Percentiles rank a stretch among this genome's conserved stretches.
These are phyloP conservation scores for Blastomyces gilchristii DNA, from an alignment of 2,329 filamentous ascomycete genomes.

Conservation along the genomic window DNA sequence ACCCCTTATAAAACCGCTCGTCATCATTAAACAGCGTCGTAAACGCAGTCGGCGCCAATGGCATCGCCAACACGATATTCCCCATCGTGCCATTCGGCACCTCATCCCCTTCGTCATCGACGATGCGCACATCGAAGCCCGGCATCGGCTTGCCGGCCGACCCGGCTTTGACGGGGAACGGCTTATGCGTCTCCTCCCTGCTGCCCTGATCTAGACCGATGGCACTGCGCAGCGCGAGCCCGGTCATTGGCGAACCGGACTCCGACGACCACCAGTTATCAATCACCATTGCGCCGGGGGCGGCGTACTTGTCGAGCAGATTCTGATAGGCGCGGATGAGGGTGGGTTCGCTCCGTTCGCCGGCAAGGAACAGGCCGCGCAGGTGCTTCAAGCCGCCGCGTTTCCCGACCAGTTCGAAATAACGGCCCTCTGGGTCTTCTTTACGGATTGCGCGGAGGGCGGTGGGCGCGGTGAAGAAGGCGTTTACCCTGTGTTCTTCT, in stretches of 20 bases:
- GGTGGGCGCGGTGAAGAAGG: slow-evolving; percentile 76
- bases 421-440: slow-evolving; percentile 65
- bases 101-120: slow-evolving; percentile 69
- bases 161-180: slow-evolving; percentile 62
- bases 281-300: slow-evolving; percentile 51
- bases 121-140: slow-evolving; percentile 76
- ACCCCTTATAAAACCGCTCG: slow-evolving; percentile 74
- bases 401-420: slow-evolving; percentile 53
- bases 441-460: slow-evolving; percentile 78
- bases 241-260: slow-evolving; percentile 58
- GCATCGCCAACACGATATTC: slow-evolving; percentile 77
- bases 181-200: slow-evolving; percentile 27
- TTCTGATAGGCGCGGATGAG: slow-evolving; percentile 73
- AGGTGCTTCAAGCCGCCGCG: slow-evolving; percentile 62
- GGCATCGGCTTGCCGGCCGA: slow-evolving; percentile 87
- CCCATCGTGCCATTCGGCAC: slow-evolving; percentile 67
- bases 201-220: slow-evolving; percentile 47
- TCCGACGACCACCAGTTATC: slow-evolving; percentile 70
- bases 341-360: slow-evolving; percentile 78
- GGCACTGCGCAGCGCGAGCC: slow-evolving; percentile 53
- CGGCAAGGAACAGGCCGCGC: slow-evolving; percentile 70
- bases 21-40: slow-evolving; percentile 79
- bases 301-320: slow-evolving; percentile 57
- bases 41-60: slow-evolving; percentile 76
- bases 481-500: slow-evolving; percentile 74